Percentiles rank a stretch among this genome's conserved stretches.
Evolutionary conservation across 331 rosid genomes (phyloP).

Genomic region (Rhamnella rubrinervis): DNA sequence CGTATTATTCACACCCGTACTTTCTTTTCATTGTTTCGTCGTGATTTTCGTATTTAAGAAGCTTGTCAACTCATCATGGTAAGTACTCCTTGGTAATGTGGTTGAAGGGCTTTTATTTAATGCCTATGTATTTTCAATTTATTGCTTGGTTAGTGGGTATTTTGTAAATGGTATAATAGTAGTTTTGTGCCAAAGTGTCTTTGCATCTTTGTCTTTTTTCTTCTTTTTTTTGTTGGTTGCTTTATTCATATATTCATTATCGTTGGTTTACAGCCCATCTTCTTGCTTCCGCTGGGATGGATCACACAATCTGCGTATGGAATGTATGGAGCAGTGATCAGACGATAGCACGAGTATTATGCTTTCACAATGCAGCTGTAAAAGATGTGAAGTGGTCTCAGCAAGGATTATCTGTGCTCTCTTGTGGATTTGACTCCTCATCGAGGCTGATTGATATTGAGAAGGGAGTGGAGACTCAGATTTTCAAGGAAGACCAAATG

Average conservation of each 20-base stretch:
- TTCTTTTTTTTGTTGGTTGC: slow-evolving; percentile 22
- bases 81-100: no score
- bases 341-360: slow-evolving; percentile 58
- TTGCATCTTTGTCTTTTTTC: not conserved
- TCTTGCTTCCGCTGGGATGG: slow-evolving; percentile 98
- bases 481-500: slow-evolving; percentile 63
- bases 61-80: no score
- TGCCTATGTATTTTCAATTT: not conserved
- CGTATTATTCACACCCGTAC: no score
- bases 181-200: not conserved
- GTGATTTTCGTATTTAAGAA: not conserved
- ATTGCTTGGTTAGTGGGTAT: not conserved
- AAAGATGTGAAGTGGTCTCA: slow-evolving; percentile 82
- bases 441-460: slow-evolving; percentile 79
- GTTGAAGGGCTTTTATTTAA: no score
- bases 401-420: slow-evolving; percentile 62
- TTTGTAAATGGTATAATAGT: not conserved
- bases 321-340: slow-evolving; percentile 78
- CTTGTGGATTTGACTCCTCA: slow-evolving; percentile 80
- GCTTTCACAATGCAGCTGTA: slow-evolving; percentile 68
- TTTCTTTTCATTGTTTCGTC: not conserved
- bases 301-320: slow-evolving; percentile 71
- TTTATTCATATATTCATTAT: slow-evolving; percentile 54
- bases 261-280: slow-evolving; percentile 89
- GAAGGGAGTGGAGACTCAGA: slow-evolving; percentile 71